Evolutionary conservation across 163 green algal species (phyloP).

Genomic region (Scenedesmus sp.): DNA sequence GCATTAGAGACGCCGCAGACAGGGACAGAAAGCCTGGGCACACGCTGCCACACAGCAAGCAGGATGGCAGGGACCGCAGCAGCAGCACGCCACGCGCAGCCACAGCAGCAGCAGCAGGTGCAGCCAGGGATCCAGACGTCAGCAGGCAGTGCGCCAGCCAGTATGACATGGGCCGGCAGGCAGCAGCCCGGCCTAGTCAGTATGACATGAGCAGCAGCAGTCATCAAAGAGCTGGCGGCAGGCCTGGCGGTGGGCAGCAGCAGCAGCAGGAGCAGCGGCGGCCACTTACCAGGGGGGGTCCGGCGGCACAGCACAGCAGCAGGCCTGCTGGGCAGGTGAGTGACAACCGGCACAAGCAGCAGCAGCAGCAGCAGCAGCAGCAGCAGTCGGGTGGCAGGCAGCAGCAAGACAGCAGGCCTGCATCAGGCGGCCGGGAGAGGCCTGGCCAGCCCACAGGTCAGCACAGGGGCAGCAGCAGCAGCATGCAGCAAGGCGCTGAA

Average conservation of each 20-base stretch:
- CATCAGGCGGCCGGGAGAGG: neutral
- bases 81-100: neutral
- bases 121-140: neutral
- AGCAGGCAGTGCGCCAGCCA: neutral
- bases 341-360: neutral
- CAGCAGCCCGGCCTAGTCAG: neutral
- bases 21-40: neutral
- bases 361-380: slow-evolving; percentile 23
- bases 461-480: slow-evolving; percentile 2
- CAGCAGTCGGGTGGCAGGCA: slow-evolving; percentile 1
- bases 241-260: neutral
- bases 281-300: neutral
- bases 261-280: neutral
- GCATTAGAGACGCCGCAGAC: neutral
- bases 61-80: neutral
- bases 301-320: neutral
- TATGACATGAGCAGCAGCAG: slow-evolving; percentile 23
- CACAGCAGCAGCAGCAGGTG: neutral
- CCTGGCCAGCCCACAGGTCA: neutral
- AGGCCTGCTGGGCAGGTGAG: neutral
- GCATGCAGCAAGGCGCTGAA: neutral
- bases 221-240: neutral
- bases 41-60: neutral
- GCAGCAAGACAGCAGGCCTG: neutral
- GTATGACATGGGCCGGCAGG: neutral